phyloP scores from a whole-genome alignment of 2,329 filamentous ascomycete species.

The Gnomoniopsis sp. region DNA sequence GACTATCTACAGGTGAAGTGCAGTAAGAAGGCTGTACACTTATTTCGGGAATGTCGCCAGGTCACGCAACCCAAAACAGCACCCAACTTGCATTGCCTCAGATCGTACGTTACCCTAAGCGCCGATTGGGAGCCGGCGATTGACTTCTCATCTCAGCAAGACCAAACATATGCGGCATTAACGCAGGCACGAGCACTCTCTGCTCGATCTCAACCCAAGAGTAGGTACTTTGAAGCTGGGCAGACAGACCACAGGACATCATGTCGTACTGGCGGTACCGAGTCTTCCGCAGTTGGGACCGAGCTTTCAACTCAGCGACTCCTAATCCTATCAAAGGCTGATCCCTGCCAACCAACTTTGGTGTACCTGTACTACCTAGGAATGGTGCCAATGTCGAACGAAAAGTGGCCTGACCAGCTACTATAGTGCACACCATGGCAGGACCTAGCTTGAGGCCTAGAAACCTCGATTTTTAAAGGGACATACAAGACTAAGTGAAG shows the following conservation, averaged over 20 bases:
- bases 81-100: not conserved
- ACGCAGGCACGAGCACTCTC: not conserved
- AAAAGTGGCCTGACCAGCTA: no score
- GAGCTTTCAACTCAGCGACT: not conserved
- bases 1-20: conserved; percentile 2
- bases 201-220: not conserved
- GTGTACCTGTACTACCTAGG: not conserved
- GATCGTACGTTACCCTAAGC: not conserved
- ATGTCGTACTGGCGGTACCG: not conserved
- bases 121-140: not conserved
- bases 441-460: not conserved
- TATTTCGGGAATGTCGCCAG: conserved; percentile 15
- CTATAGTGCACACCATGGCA: no score
- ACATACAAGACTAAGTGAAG: not conserved
- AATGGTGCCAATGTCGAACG: not conserved
- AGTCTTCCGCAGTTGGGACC: not conserved
- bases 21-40: conserved; percentile 16
- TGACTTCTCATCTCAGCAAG: not conserved
- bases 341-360: conserved; percentile 5
- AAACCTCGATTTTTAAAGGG: no score
- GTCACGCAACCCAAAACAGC: not conserved
- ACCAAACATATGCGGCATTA: not conserved
- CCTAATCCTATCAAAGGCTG: conserved; percentile 13
- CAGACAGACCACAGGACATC: not conserved
- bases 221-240: not conserved